Conservation (phyloP, 2,329 filamentous ascomycete species). For the Sordariomycetes sp. region DNA sequence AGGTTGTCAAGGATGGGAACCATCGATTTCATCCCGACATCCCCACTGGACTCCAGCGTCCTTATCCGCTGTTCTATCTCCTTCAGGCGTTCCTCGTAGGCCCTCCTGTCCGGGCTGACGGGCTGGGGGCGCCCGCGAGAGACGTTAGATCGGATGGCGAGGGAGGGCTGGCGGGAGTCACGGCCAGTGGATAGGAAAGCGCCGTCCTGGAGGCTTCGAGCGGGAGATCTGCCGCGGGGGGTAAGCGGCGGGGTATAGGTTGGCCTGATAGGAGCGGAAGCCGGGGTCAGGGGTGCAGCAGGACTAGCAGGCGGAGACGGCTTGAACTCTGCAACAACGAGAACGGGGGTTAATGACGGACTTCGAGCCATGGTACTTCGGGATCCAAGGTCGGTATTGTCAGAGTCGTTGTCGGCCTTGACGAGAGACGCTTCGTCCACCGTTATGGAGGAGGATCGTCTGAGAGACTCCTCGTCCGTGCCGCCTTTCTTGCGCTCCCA, state of each 20-base stretch:
- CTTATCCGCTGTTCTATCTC: slow-evolving; percentile 37
- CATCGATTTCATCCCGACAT: slow-evolving; percentile 32
- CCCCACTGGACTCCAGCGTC: slow-evolving; percentile 33
- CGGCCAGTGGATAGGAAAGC: slow-evolving; percentile 20
- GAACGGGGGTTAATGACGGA: slow-evolving; percentile 23
- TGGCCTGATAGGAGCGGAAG: slow-evolving; percentile 4
- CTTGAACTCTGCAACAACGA: slow-evolving; percentile 26
- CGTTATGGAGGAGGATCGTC: neutral
- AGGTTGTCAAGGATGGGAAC: slow-evolving; percentile 33
- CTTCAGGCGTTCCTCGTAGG: slow-evolving; percentile 27
- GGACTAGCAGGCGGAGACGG: slow-evolving; percentile 14
- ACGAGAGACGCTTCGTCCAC: neutral
- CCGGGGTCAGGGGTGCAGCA: slow-evolving; percentile 12
- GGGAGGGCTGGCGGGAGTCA: slow-evolving; percentile 11
- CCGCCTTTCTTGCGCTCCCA: slow-evolving; percentile 9
- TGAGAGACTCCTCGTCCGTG: neutral
- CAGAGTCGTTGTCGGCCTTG: slow-evolving; percentile 1
- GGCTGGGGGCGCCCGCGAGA: neutral
- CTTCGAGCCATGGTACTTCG: neutral
- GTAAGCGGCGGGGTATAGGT: slow-evolving; percentile 15
- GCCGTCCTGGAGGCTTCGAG: slow-evolving; percentile 11
- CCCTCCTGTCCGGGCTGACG: neutral
- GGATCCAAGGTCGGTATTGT: neutral
- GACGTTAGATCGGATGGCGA: neutral
- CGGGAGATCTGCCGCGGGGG: slow-evolving; percentile 6